These are phyloP conservation scores for Pythium scleroteichum DNA, from an alignment of 352 stramenopile genomes.

Conservation along the genomic window DNA sequence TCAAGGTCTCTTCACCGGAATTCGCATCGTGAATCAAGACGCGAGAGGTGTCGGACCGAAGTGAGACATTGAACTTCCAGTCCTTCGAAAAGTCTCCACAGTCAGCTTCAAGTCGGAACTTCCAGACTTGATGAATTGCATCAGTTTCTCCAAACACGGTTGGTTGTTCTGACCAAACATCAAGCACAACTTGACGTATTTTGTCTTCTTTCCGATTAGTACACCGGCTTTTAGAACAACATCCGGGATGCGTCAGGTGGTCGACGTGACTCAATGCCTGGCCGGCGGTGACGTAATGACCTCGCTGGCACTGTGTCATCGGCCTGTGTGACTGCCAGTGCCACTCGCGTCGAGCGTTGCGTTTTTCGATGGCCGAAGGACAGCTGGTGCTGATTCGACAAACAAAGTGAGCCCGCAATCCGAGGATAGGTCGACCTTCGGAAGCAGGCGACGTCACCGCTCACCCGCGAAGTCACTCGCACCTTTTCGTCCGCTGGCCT, in stretches of 20 bases:
- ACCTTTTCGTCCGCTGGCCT: neutral
- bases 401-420: constrained; percentile 21
- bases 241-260: neutral
- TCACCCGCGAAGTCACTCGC: neutral
- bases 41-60: too few relatives aligned
- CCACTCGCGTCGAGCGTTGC: constrained; percentile 7
- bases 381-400: constrained; percentile 26
- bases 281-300: neutral
- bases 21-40: too few relatives aligned
- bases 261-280: neutral
- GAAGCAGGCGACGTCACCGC: constrained; percentile 15
- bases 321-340: neutral
- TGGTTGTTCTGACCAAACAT: too few relatives aligned
- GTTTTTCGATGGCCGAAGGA: constrained; percentile 27
- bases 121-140: too few relatives aligned
- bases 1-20: too few relatives aligned
- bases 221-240: neutral
- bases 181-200: too few relatives aligned
- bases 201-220: too few relatives aligned
- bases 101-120: too few relatives aligned
- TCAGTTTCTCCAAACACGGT: too few relatives aligned
- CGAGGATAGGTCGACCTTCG: constrained; percentile 3
- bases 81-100: too few relatives aligned
- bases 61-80: too few relatives aligned
- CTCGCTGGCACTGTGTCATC: neutral